A percentile compares a stretch with the other conserved stretches of the same genome.
Conservation (phyloP, 2,329 filamentous ascomycete genomes). For the Aspergillus sp. region DNA sequence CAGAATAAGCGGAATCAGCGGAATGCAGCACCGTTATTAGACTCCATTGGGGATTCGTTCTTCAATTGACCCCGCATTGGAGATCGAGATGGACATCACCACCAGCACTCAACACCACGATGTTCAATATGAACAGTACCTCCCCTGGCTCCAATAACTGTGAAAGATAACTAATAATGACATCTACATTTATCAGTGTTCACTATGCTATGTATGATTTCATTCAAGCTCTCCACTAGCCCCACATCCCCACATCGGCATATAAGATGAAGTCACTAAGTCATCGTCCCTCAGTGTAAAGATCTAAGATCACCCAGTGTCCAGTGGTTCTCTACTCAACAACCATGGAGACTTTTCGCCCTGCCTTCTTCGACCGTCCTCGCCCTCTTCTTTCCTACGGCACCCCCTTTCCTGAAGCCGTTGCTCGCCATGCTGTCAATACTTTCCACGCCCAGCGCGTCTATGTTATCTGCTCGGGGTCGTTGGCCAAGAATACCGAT, state of each 20-base stretch:
- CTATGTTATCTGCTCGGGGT: slow-evolving; percentile 55
- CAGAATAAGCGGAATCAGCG: too few relatives aligned
- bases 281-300: neutral
- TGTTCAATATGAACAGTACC: neutral
- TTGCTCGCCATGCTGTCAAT: slow-evolving; percentile 45
- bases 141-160: too few relatives aligned
- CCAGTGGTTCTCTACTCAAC: neutral
- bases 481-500: slow-evolving; percentile 49
- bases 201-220: too few relatives aligned
- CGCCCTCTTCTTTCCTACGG: slow-evolving; percentile 50
- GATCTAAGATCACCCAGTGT: neutral
- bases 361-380: slow-evolving; percentile 36
- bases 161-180: too few relatives aligned
- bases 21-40: too few relatives aligned
- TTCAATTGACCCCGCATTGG: too few relatives aligned
- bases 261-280: neutral
- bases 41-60: neutral
- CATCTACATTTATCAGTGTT: too few relatives aligned
- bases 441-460: slow-evolving; percentile 48
- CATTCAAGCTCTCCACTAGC: slow-evolving; percentile 3
- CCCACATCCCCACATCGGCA: slow-evolving; percentile 9
- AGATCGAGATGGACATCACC: too few relatives aligned
- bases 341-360: slow-evolving; percentile 36
- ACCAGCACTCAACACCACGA: neutral
- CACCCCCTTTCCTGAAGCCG: slow-evolving; percentile 46